Evolutionary conservation across 1,284 basidiomycete species (phyloP), one percentile per base, ranked within the genome.

Genomic region (Prillingera fragicola): DNA sequence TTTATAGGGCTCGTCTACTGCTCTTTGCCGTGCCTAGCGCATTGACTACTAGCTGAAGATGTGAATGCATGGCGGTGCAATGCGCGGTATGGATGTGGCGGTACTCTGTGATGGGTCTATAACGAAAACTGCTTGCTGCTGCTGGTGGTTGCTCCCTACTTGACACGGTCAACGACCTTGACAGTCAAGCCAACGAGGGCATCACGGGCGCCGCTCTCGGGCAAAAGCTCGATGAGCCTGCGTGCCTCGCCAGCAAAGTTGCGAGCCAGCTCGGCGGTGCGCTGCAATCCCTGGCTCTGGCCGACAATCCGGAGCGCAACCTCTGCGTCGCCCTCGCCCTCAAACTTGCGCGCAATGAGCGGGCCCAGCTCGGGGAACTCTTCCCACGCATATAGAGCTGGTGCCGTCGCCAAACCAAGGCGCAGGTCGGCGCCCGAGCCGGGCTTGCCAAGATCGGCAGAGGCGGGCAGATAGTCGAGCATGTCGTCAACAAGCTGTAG

Each of bases 331-430:
- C 90, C 94, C 22, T 80, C 75, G 14, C 79, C 73, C 32, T 78
- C 75, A 67, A 97, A 95, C 72, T 88, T 85, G 43, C 95, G 81
- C 38, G 78, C 75, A 44, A 98, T 91, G 51, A 97, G 74, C 1
- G 85, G 82, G 3, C 83, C 82, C 65, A 95, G 75, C 12, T 63
- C 56, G 6, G 87, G 81, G 65, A 87, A 78, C 65, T 95, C 84
- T 70, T 95, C 88, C 77, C 87, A 90, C 13, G 95, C 94, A 63
- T 86, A 97, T n/a, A 99, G 73, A 2, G 85, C 85, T 0, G 94
- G 94, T 0, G 87, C 94, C 0, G 91, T 95, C 2, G 90, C 87
- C 18, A 95, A 75, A 1, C 92, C 91, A 1, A 94, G 75, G 45
- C 83, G 79, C 28, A 96, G 75, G 69, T 97, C 89, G 0, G 88